A percentile compares a stretch with the other conserved stretches of the same genome.
These are phyloP conservation scores for Aspergillus chevalieri DNA, from an alignment of 2,329 filamentous ascomycete genomes.

Conservation along the genomic window DNA sequence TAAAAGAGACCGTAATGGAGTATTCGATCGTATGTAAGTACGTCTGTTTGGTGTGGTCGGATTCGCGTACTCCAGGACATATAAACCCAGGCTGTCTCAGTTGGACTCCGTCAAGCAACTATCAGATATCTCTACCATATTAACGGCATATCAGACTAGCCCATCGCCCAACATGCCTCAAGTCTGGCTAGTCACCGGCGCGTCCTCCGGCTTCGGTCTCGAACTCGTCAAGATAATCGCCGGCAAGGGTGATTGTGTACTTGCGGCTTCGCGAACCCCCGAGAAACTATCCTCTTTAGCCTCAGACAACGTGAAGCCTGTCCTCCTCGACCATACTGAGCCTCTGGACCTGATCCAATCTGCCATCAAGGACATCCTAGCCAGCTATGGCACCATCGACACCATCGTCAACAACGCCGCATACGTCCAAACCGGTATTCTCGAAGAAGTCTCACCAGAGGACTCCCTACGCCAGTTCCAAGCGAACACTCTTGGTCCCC, in stretches of 20 bases:
- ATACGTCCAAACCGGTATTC: conserved; percentile 19
- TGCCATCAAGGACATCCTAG: neutral
- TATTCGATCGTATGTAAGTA: no score
- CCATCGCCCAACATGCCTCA: neutral
- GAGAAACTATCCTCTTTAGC: neutral
- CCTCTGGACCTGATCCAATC: neutral
- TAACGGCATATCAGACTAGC: no score
- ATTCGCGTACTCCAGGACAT: no score
- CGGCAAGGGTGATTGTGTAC: neutral
- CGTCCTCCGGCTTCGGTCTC: conserved; percentile 3
- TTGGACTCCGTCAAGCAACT: no score
- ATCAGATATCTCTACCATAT: no score
- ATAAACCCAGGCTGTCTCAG: no score
- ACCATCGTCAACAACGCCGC: conserved; percentile 33
- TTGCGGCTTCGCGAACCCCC: conserved; percentile 1
- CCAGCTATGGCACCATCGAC: conserved; percentile 1
- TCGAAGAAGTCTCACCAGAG: conserved; percentile 22
- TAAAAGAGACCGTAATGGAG: no score
- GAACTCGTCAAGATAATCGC: neutral
- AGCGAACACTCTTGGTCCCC: conserved; percentile 34
- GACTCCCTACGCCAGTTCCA: conserved; percentile 26
- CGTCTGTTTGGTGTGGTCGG: no score
- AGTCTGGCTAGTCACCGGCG: conserved; percentile 3
- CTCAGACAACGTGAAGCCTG: neutral
- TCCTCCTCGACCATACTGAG: conserved; percentile 2